A percentile compares a stretch with the other conserved stretches of the same genome.
phyloP scores from a whole-genome alignment of 1,284 basidiomycete species.

The Moniliophthora roreri region DNA sequence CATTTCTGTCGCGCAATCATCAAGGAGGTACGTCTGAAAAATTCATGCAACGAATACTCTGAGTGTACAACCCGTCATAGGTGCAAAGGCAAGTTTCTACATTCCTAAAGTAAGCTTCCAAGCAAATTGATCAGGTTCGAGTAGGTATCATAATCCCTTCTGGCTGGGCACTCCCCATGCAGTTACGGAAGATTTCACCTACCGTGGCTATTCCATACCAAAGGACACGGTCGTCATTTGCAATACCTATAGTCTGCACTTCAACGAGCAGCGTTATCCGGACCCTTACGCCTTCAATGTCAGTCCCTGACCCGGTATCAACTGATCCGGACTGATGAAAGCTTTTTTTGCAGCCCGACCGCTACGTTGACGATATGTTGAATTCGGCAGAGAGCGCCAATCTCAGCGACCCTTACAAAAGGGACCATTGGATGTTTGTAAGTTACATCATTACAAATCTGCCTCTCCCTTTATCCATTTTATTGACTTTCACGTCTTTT shows the following conservation, averaged over 20 bases:
- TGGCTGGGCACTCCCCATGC: conserved; percentile 41
- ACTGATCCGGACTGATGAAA: not conserved
- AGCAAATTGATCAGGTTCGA: not conserved
- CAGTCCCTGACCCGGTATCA: not conserved
- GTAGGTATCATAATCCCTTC: conserved; percentile 33
- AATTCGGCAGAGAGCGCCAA: conserved; percentile 33
- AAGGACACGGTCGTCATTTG: conserved; percentile 37
- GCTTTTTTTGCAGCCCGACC: conserved; percentile 23
- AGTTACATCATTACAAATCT: too few relatives aligned
- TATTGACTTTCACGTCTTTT: too few relatives aligned
- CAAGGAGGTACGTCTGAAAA: too few relatives aligned
- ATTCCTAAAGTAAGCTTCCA: not conserved
- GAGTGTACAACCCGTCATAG: too few relatives aligned
- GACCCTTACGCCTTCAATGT: conserved; percentile 25
- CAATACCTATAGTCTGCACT: conserved; percentile 39
- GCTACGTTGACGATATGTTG: conserved; percentile 29
- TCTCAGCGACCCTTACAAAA: conserved; percentile 34
- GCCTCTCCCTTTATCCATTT: too few relatives aligned
- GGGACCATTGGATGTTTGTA: conserved; percentile 47
- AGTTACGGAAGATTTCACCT: conserved; percentile 36
- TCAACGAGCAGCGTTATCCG: conserved; percentile 35
- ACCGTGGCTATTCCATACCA: conserved; percentile 39
- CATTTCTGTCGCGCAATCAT: conserved; percentile 7
- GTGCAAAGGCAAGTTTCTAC: not conserved
- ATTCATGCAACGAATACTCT: too few relatives aligned